Base-by-base conservation (phyloP, 805 yeast genomes). In the Cyberlindnera suaveolens region DNA sequence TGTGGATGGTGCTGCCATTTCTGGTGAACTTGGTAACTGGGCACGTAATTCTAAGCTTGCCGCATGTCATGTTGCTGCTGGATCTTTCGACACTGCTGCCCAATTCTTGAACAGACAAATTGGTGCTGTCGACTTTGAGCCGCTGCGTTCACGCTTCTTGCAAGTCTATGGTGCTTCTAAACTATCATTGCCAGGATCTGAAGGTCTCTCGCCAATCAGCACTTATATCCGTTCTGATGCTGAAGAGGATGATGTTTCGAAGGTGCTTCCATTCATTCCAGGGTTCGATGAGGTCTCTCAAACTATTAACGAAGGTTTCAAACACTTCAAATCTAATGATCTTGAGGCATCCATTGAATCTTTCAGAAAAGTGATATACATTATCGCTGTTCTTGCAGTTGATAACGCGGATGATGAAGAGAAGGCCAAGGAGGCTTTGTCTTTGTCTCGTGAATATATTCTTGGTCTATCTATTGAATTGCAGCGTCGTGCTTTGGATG, bases 1-100 rank as follows among this genome's bases (percentile, higher is more conserved):
- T 34, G 62, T 58, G 23, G 61, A 59, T 16, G 64, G 57, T 19
- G 40, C 57, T 17, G 48, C 53, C 29, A 54, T 58, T 19, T 51
- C 57, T 11, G 48, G 72, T 23, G 96, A 90, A 61, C 65, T 80
- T 29, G 81, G 82, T 4, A 64, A 65, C 45, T 95, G 99, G 99
- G 75, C 86, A 27, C 83, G 91, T 52, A 87, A 85, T 64, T 85
- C 96, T 15, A 85, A 83, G 49, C 76, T 90, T 43, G 88, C 97
- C 5, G 97, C 96, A 27, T 88, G 87, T 23, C 86, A 88, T 55
- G 89, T 84, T 57, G 97, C 99, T 2, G 89, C 96, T 3, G 99
- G 99, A 55, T 85, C 95, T 5, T 91, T 91, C 61, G 97, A 89
- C 52, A 85, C 91, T 42, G 99, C 98, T 32, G 93, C 96, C 33